phyloP scores from a whole-genome alignment of 2,329 filamentous ascomycete genomes.

The Talaromyces sp. region DNA sequence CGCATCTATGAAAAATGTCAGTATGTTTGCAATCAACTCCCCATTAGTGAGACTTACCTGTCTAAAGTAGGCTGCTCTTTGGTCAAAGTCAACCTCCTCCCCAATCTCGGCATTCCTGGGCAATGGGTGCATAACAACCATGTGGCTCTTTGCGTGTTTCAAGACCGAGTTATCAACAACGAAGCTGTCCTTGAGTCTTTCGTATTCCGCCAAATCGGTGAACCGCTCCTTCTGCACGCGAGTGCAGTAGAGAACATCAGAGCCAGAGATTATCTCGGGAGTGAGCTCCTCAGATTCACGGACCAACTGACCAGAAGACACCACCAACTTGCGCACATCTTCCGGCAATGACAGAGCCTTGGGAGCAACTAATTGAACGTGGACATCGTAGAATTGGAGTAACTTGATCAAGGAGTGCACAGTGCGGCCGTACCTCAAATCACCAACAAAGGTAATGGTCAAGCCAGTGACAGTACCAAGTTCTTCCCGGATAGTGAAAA shows the following conservation, averaged over 20 bases:
- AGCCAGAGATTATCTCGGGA: conserved; percentile 77
- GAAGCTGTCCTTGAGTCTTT: conserved; percentile 82
- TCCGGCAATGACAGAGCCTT: conserved; percentile 71
- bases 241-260: conserved; percentile 95
- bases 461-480: conserved; percentile 91
- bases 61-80: conserved; percentile 95
- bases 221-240: conserved; percentile 96
- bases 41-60: conserved; percentile 69
- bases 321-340: conserved; percentile 69
- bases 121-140: conserved; percentile 93
- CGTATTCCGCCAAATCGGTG: conserved; percentile 73
- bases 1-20: conserved; percentile 69
- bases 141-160: conserved; percentile 85
- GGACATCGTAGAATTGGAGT: conserved; percentile 91
- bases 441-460: conserved; percentile 93
- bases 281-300: conserved; percentile 75
- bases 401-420: conserved; percentile 95
- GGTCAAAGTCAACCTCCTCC: conserved; percentile 96
- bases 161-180: conserved; percentile 86
- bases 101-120: conserved; percentile 90
- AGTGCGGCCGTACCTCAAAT: conserved; percentile 86
- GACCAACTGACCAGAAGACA: conserved; percentile 70
- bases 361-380: conserved; percentile 86
- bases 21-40: conserved; percentile 22
- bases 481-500: conserved; percentile 98